Evolutionary conservation across 2,329 filamentous ascomycete genomes (phyloP).

Genomic region (Proliferodiscus dingleyae): DNA sequence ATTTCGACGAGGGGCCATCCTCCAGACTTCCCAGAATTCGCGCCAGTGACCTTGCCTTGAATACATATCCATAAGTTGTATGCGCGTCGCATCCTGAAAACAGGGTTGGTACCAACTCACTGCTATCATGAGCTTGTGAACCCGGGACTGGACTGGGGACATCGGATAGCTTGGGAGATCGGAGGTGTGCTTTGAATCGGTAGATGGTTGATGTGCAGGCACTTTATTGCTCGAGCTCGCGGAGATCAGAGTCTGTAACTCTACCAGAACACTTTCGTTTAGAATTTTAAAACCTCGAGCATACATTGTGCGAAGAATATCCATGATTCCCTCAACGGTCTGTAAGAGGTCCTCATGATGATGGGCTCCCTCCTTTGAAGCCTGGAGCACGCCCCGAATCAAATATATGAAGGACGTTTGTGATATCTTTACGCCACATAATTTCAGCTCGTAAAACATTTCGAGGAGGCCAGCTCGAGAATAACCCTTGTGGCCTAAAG

Average conservation of each 20-base stretch:
- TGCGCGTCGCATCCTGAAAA: conserved; percentile 35
- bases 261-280: conserved; percentile 28
- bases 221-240: background rate
- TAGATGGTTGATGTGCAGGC: conserved; percentile 28
- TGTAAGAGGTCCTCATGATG: conserved; percentile 12
- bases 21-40: conserved; percentile 58
- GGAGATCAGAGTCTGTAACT: conserved; percentile 22
- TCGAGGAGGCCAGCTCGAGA: conserved; percentile 31
- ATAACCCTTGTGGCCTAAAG: conserved; percentile 36
- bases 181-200: conserved; percentile 18
- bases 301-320: conserved; percentile 38
- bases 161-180: conserved; percentile 18
- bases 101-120: conserved; percentile 37
- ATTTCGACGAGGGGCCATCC: conserved; percentile 46
- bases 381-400: conserved; percentile 34
- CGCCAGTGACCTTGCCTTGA: conserved; percentile 46
- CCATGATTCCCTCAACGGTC: conserved; percentile 32
- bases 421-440: conserved; percentile 33
- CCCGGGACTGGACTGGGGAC: conserved; percentile 22
- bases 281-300: conserved; percentile 37
- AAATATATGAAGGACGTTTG: conserved; percentile 33
- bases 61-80: conserved; percentile 43
- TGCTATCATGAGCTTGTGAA: conserved; percentile 44
- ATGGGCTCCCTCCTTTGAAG: conserved; percentile 21
- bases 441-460: conserved; percentile 33